These are phyloP conservation scores for Stephania cephalantha DNA, from an alignment of 164 flowering plant genomes.

Conservation along the genomic window DNA sequence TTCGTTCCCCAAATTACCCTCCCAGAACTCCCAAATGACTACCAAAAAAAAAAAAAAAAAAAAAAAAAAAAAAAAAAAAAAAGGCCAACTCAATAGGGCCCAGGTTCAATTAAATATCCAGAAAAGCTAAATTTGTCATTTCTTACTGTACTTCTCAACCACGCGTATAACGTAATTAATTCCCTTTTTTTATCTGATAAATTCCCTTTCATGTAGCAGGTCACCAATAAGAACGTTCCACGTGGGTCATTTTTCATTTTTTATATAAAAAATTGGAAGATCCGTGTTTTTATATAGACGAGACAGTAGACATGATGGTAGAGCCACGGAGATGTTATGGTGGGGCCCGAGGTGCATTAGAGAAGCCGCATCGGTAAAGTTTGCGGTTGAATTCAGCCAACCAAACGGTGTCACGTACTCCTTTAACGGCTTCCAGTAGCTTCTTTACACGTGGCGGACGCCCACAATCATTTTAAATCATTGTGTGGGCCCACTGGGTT, in stretches of 20 bases:
- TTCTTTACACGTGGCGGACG: conserved; percentile 12
- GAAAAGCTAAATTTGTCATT: neutral
- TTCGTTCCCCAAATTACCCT: neutral
- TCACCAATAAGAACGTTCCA: conserved; percentile 9
- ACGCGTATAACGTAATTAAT: neutral
- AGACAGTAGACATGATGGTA: conserved; percentile 21
- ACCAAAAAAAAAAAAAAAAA: too few species aligned
- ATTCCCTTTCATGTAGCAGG: neutral
- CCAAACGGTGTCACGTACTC: conserved; percentile 22
- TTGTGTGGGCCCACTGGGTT: neutral
- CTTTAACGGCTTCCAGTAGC: conserved; percentile 17
- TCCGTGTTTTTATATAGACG: neutral
- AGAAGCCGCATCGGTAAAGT: conserved; percentile 35
- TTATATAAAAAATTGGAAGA: neutral
- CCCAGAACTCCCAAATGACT: neutral
- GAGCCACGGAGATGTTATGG: conserved; percentile 2
- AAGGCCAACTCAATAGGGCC: neutral
- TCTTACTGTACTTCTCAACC: neutral
- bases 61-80: too few species aligned
- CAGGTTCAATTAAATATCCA: neutral
- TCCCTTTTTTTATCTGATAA: conserved; percentile 3
- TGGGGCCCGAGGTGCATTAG: conserved; percentile 41
- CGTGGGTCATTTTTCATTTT: neutral
- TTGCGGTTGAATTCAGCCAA: conserved; percentile 32
- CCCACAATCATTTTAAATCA: conserved; percentile 20